phyloP scores from a whole-genome alignment of 306 rosid genomes.

The Prunus campanulata region DNA sequence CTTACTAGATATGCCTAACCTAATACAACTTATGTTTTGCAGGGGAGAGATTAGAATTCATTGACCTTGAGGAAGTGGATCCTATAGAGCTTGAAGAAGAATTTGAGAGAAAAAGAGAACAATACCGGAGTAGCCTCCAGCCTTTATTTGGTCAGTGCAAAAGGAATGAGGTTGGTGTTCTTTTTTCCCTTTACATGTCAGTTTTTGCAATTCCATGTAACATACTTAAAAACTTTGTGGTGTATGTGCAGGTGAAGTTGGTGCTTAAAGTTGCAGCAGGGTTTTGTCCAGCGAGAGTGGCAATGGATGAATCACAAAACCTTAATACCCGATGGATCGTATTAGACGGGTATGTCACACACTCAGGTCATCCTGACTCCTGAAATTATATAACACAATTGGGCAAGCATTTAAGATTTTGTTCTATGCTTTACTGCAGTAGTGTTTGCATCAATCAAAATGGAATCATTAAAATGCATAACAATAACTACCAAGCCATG shows the following conservation, averaged over 20 bases:
- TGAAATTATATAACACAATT: neutral
- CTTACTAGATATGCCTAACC: neutral
- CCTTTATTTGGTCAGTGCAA: slow-evolving; percentile 12
- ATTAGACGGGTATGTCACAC: slow-evolving; percentile 14
- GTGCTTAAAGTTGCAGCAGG: slow-evolving; percentile 23
- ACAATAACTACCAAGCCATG: neutral
- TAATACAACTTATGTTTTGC: neutral
- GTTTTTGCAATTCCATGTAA: neutral
- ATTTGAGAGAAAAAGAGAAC: slow-evolving; percentile 7
- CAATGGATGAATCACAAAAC: slow-evolving; percentile 11
- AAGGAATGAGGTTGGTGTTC: slow-evolving; percentile 10
- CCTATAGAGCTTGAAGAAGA: slow-evolving; percentile 18
- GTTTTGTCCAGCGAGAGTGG: slow-evolving; percentile 11
- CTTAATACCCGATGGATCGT: slow-evolving; percentile 18
- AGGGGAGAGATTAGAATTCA: slow-evolving; percentile 18
- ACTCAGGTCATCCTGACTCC: neutral
- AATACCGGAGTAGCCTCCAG: slow-evolving; percentile 14
- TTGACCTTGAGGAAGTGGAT: slow-evolving; percentile 9
- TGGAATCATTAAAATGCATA: neutral
- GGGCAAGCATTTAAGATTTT: neutral
- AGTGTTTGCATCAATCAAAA: neutral
- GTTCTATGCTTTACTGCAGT: neutral
- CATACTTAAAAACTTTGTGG: neutral
- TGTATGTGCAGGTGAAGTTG: slow-evolving; percentile 19
- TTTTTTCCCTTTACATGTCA: neutral